Evolutionary conservation across 2,329 filamentous ascomycete species (phyloP), one percentile per base, ranked within the genome.

Genomic region (Colletotrichum sp.): DNA sequence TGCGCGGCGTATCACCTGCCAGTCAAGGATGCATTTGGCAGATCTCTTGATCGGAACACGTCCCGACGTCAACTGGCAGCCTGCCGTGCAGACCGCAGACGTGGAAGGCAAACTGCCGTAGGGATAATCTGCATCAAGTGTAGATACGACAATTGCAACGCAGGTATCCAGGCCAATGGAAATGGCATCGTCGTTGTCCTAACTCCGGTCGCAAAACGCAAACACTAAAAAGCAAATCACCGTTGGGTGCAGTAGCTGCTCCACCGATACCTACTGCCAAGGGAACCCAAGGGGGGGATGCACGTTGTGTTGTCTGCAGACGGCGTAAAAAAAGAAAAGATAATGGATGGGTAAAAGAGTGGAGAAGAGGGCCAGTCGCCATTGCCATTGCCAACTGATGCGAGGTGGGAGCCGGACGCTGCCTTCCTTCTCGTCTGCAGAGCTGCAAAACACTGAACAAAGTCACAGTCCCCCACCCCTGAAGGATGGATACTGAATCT

Each of bases 201-300:
- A 73, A 70, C 30, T 70, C 71, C 60, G 68, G 55, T 43, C 32
- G 59, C 48, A 36, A 60, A 48, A 16, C 14, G 48, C 26, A 59
- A 70, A 61, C 71, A 65, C 32, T 18, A n/a, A 32, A 67, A 64
- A 68, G 26, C 65, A 71, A 74, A 71, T 70, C 67, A 69, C 66
- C 66, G 66, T 43, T 70, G 32, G 67, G 67, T 70, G 67, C 67
- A 70, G 67, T 61, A 63, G 66, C 8, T 13, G 67, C 39, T 52
- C 71, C 71, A 74, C 71, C 55, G 59, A 71, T 61, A 43, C 26
- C 26, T 26, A 26, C 10, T 21, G 24, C 18, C 36, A 26, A 21
- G 43, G 43, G 24, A 34, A 32, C 63, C 36, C 24, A 55, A 28
- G 39, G 21, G 39, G 39, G 21, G 12, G 32, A 55, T 24, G 57